Evolutionary conservation across 768 basidiomycete genomes (phyloP).

Genomic region (Trametes cinnabarina): DNA sequence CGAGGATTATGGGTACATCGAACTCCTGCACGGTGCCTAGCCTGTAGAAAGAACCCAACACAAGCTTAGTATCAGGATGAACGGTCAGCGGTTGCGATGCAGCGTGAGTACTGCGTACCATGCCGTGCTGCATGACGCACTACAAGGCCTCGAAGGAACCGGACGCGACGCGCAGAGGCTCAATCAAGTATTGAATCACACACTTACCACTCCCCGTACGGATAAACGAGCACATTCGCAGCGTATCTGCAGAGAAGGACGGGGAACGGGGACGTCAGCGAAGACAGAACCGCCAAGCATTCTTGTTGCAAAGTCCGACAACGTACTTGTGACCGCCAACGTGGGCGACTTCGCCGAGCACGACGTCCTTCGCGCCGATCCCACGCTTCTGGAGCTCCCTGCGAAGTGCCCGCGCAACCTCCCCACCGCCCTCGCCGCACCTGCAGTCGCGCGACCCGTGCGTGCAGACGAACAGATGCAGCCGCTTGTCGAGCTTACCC

Average conservation of each 20-base stretch:
- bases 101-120: background rate
- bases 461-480: conserved; percentile 70
- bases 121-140: background rate
- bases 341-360: conserved; percentile 68
- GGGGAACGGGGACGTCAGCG: background rate
- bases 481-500: conserved; percentile 3
- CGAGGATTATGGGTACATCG: conserved; percentile 55
- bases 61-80: background rate
- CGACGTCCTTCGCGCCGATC: conserved; percentile 31
- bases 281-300: background rate
- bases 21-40: conserved; percentile 57
- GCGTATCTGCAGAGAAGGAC: conserved; percentile 48
- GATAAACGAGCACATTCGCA: conserved; percentile 66
- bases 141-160: background rate
- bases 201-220: conserved; percentile 69
- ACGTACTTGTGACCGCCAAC: conserved; percentile 83
- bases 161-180: background rate
- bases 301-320: background rate
- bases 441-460: conserved; percentile 79
- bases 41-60: conserved; percentile 36
- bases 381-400: conserved; percentile 47
- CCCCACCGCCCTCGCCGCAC: conserved; percentile 65
- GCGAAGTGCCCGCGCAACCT: conserved; percentile 51
- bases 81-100: background rate
- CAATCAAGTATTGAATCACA: background rate